Conservation (phyloP, 768 basidiomycete genomes). For the Suillus occidentalis region DNA sequence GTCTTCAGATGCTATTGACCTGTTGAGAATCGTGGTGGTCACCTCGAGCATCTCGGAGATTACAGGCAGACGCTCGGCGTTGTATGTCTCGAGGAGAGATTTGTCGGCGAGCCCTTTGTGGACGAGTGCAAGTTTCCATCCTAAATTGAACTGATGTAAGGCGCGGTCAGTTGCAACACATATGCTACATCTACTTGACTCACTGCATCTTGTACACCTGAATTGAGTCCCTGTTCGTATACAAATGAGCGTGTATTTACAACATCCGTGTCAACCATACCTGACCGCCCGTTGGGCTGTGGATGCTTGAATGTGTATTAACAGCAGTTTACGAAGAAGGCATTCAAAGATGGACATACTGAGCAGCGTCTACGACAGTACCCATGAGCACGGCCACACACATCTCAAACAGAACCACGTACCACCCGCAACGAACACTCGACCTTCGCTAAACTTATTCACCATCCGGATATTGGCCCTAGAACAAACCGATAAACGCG, state of each 20-base stretch:
- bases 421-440: conserved; percentile 19
- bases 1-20: neutral
- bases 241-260: neutral
- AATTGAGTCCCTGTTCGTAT: conserved; percentile 18
- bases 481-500: neutral
- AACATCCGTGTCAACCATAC: neutral
- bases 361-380: conserved; percentile 23
- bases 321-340: neutral
- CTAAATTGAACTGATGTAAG: conserved; percentile 35
- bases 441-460: conserved; percentile 12
- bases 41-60: conserved; percentile 40
- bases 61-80: conserved; percentile 41
- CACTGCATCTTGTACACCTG: conserved; percentile 27
- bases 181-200: conserved; percentile 16
- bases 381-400: neutral
- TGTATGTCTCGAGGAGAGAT: conserved; percentile 39
- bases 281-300: conserved; percentile 26
- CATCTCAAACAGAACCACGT: neutral
- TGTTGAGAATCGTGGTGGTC: conserved; percentile 21
- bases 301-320: conserved; percentile 12
- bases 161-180: neutral
- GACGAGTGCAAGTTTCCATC: conserved; percentile 43
- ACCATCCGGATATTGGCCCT: conserved; percentile 19
- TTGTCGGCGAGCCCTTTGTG: conserved; percentile 31
- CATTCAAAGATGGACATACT: conserved; percentile 9